Evolutionary conservation across 2,329 filamentous ascomycete species (phyloP).

Genomic region (Colletotrichum karsti): DNA sequence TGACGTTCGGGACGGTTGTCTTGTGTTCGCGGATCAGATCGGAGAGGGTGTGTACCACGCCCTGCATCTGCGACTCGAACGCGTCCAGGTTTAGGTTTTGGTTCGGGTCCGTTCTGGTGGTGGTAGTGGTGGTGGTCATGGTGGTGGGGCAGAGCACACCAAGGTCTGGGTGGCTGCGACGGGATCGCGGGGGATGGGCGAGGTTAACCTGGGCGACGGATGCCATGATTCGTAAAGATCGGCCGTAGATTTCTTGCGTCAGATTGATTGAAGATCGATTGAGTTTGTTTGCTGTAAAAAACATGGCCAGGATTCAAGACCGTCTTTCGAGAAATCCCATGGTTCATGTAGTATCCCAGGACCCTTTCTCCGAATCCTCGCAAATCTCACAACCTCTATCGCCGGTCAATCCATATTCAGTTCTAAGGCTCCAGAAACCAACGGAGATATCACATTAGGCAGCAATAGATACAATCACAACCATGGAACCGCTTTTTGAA

Average conservation of each 20-base stretch:
- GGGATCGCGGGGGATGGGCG: conserved; percentile 21
- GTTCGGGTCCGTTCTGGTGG: no score
- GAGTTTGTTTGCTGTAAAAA: not conserved
- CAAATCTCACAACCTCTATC: not conserved
- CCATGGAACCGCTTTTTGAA: not conserved
- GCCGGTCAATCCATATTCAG: not conserved
- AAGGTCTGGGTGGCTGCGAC: not conserved
- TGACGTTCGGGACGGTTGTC: no score
- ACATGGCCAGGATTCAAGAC: not conserved
- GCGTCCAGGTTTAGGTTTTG: no score
- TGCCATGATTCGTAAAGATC: conserved; percentile 17
- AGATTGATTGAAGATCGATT: conserved; percentile 1
- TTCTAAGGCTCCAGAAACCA: no score
- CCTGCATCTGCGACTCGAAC: no score
- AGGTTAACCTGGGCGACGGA: not conserved
- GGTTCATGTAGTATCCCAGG: not conserved
- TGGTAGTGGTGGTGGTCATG: not conserved
- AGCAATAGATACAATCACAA: not conserved
- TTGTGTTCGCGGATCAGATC: no score
- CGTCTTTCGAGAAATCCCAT: not conserved
- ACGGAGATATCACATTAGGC: not conserved
- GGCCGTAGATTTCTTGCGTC: not conserved
- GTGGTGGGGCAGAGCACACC: not conserved
- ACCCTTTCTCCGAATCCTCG: not conserved
- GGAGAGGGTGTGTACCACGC: no score